A percentile compares a stretch with the other conserved stretches of the same genome.
Conservation (phyloP, 2,329 filamentous ascomycete species). For the Penicillium sp. region DNA sequence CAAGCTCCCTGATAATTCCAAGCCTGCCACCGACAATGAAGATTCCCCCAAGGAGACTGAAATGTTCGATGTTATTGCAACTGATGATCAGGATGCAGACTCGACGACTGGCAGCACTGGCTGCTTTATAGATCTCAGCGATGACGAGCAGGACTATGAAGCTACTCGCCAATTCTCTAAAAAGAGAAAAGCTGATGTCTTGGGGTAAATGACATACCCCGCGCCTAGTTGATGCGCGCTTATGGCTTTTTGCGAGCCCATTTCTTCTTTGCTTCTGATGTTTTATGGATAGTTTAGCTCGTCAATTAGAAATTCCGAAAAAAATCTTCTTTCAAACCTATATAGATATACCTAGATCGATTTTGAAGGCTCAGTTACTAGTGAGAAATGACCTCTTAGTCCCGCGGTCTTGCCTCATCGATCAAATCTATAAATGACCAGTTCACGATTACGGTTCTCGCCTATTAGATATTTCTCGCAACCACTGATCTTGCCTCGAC, state of each 20-base stretch:
- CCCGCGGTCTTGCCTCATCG: too few species aligned
- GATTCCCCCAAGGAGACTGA: background rate
- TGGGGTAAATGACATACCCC: too few species aligned
- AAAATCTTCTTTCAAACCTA: too few species aligned
- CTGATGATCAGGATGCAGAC: background rate
- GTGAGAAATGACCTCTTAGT: background rate
- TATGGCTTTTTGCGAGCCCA: too few species aligned
- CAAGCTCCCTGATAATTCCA: background rate
- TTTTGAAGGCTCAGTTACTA: too few species aligned
- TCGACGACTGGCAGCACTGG: background rate
- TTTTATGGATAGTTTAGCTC: too few species aligned
- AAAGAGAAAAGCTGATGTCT: background rate
- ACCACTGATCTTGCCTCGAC: conserved; percentile 56
- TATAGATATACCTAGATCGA: too few species aligned
- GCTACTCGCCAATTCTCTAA: background rate
- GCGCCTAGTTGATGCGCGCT: too few species aligned
- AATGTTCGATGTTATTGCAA: background rate
- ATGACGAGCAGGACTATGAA: background rate
- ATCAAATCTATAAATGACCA: conserved; percentile 57
- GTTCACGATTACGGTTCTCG: conserved; percentile 52
- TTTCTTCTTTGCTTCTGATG: too few species aligned
- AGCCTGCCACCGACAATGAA: background rate
- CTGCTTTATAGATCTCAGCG: background rate
- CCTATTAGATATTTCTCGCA: conserved; percentile 64
- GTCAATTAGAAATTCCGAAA: too few species aligned